These are phyloP conservation scores for Fistulinella staudtii DNA, from an alignment of 1,284 basidiomycete genomes.

Conservation along the genomic window DNA sequence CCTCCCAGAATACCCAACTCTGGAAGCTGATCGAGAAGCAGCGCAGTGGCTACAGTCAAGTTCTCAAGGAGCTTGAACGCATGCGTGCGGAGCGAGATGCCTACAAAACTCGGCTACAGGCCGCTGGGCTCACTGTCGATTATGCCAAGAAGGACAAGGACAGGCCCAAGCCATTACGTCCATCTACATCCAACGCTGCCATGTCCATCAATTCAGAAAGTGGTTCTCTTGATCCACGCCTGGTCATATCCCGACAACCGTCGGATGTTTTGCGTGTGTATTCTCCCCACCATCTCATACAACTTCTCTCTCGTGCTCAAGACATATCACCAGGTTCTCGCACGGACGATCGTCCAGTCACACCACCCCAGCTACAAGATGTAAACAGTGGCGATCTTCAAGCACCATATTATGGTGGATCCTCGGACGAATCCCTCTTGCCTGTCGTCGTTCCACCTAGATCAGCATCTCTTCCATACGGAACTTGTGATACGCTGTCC, in stretches of 20 bases:
- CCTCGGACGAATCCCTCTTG: conserved; percentile 20
- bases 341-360: conserved; percentile 28
- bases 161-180: conserved; percentile 27
- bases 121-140: conserved; percentile 33
- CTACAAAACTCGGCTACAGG: conserved; percentile 50
- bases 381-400: conserved; percentile 29
- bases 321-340: conserved; percentile 22
- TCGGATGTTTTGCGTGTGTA: conserved; percentile 56
- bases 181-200: conserved; percentile 23
- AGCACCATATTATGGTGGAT: conserved; percentile 24
- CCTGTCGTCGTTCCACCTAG: conserved; percentile 44
- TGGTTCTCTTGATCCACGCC: conserved; percentile 29
- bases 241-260: conserved; percentile 36
- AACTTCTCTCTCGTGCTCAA: conserved; percentile 15
- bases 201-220: conserved; percentile 20
- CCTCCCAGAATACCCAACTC: conserved; percentile 80
- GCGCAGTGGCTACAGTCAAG: conserved; percentile 63
- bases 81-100: conserved; percentile 76
- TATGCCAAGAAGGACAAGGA: conserved; percentile 30
- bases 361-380: conserved; percentile 40
- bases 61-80: conserved; percentile 77
- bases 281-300: conserved; percentile 8
- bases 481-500: conserved; percentile 21
- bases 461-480: conserved; percentile 31
- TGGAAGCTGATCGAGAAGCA: conserved; percentile 94